These are phyloP conservation scores for Maudiozyma saulgeensis DNA, from an alignment of 805 yeast genomes.

Conservation along the genomic window DNA sequence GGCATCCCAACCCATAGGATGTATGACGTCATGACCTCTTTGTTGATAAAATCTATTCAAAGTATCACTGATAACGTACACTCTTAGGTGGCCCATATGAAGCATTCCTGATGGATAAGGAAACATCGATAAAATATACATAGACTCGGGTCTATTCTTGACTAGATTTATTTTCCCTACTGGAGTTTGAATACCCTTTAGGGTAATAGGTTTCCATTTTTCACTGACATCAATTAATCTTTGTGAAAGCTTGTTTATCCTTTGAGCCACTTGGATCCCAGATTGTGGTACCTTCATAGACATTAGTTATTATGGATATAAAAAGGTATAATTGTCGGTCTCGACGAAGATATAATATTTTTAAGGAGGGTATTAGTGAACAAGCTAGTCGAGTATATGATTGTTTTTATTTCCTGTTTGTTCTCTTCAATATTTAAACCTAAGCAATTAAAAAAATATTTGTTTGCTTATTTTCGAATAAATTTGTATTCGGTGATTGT, in stretches of 20 bases:
- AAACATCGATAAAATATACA: constrained; percentile 74
- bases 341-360: no score
- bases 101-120: constrained; percentile 93
- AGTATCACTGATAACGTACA: constrained; percentile 82
- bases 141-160: constrained; percentile 7
- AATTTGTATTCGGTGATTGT: no score
- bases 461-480: no score
- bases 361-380: no score
- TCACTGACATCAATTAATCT: constrained; percentile 14
- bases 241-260: constrained; percentile 1
- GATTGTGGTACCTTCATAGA: not conserved
- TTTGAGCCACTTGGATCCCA: not conserved
- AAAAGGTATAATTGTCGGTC: no score
- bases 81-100: constrained; percentile 92
- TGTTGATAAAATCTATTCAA: constrained; percentile 69
- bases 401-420: no score
- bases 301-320: no score
- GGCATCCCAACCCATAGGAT: constrained; percentile 99
- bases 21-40: constrained; percentile 69
- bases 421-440: no score
- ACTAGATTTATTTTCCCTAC: constrained; percentile 1
- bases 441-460: no score
- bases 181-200: constrained; percentile 10
- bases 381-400: no score
- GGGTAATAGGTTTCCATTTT: constrained; percentile 23